A percentile compares a stretch with the other conserved stretches of the same genome.
Evolutionary conservation across 306 rosid species (phyloP).

Genomic region (Lathyrus tuberosus): DNA sequence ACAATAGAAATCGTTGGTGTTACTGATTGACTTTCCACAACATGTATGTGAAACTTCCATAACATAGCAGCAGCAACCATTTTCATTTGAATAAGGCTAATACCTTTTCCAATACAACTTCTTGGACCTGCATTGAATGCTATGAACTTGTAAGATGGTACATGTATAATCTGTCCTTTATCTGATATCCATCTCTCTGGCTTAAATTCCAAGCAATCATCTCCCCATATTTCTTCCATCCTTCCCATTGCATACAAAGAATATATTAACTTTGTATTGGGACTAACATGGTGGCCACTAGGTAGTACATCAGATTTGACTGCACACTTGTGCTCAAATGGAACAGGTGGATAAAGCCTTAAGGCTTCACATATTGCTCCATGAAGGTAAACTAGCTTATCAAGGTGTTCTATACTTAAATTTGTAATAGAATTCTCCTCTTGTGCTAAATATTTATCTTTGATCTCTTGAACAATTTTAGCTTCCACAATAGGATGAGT

Average conservation of each 20-base stretch:
- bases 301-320: constrained; percentile 31
- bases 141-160: constrained; percentile 36
- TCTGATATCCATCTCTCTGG: constrained; percentile 10
- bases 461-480: constrained; percentile 30
- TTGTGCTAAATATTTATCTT: not conserved
- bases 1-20: not conserved
- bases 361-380: constrained; percentile 39
- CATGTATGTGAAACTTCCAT: constrained; percentile 12
- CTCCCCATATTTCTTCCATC: constrained; percentile 34
- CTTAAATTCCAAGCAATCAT: constrained; percentile 22
- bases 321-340: constrained; percentile 16
- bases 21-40: constrained; percentile 8
- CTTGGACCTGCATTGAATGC: constrained; percentile 37
- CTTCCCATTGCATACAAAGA: constrained; percentile 37
- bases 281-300: constrained; percentile 25
- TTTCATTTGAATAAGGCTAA: constrained; percentile 22
- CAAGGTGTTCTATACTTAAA: not conserved
- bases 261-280: constrained; percentile 1
- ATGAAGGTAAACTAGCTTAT: constrained; percentile 29
- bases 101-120: constrained; percentile 31
- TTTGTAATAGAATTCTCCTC: not conserved
- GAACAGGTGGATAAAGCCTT: constrained; percentile 28
- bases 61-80: constrained; percentile 24
- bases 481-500: constrained; percentile 28
- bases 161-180: not conserved